Base-by-base conservation (phyloP, 352 stramenopile genomes). In the Globisporangium orthogonon region DNA sequence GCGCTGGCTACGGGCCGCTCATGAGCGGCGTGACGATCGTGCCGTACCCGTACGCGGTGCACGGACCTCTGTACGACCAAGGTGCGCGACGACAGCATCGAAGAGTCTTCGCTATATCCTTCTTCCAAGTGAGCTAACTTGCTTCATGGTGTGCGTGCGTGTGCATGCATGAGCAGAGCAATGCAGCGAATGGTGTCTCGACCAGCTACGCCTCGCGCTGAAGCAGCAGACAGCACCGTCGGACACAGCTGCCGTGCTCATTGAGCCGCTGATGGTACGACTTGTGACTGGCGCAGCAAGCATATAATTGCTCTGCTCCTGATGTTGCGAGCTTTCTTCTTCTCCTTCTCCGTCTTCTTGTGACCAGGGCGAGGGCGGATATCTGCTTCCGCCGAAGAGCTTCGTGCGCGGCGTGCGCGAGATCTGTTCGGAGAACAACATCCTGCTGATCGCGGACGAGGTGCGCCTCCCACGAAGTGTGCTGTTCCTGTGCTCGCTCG, bases 361-460 rank as follows among this genome's bases (percentile, higher is more conserved):
- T 1, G 18, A 46, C n/a, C 78, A 93, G 73, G 96, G 96, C 54
- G 96, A 99, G 71, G 95, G 96, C 43, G 96, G 96, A 9, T 94
- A 98, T 59, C 85, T 88, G 61, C 91, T 94, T 14, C 95, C 91
- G 6, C 88, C 85, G 28, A 65, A 66, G 4, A 86, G 94, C 52
- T 99, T 98, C 71, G 96, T 99, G 62, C 59, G 59, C 3, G 81
- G 86, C 10, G 73, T 97, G 45, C 80, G 95, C 18, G 72, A 88
- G 35, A 67, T 99, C 13, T 98, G 92, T 61, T 77, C 95, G 48
- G 73, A 92, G 41, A 91, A 98, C 64, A 67, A 89, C 61, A 98
- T 98, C 55, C 66, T 98, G 41, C 69, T 98, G 54, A 95, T 98
- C 56, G 73, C 89, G 7, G 93, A 98, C 60, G 91, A 98, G 66